A percentile compares a stretch with the other conserved stretches of the same genome.
Conservation (phyloP, 2,329 filamentous ascomycete species). For the Cercospora sesami region DNA sequence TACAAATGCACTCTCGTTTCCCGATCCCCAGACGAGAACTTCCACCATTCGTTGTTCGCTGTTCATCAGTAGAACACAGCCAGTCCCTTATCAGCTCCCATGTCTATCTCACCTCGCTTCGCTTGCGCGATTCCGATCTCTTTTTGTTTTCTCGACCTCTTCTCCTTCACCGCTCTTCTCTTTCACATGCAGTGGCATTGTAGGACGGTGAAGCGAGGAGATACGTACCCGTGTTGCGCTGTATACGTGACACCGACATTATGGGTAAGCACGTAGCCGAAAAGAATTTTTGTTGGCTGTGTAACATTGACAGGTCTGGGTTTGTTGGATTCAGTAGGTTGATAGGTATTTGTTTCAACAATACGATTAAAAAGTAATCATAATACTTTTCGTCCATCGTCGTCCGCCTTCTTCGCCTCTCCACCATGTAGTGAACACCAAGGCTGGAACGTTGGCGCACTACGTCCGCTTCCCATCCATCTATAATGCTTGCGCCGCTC, state of each 20-base stretch:
- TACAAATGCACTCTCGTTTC: neutral
- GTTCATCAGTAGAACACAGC: too few species aligned
- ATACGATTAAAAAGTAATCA: neutral
- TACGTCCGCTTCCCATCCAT: neutral
- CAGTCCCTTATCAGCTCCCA: neutral
- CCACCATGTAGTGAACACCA: neutral
- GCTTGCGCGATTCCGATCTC: neutral
- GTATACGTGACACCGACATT: neutral
- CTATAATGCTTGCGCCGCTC: neutral
- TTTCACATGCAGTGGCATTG: neutral
- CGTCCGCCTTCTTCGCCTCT: neutral
- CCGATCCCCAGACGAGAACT: neutral
- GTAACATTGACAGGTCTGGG: neutral
- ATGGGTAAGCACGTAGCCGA: neutral
- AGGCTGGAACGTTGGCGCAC: slow-evolving; percentile 1
- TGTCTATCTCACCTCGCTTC: neutral
- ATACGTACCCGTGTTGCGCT: neutral
- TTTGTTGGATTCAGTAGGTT: neutral
- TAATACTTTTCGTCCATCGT: slow-evolving; percentile 2
- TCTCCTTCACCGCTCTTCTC: neutral
- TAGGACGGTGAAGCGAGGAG: neutral
- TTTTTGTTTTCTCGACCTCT: neutral
- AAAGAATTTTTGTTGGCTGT: neutral
- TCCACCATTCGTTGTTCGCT: neutral
- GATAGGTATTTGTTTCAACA: neutral